phyloP scores from a whole-genome alignment of 805 yeast genomes.

The Lachancea thermotolerans region DNA sequence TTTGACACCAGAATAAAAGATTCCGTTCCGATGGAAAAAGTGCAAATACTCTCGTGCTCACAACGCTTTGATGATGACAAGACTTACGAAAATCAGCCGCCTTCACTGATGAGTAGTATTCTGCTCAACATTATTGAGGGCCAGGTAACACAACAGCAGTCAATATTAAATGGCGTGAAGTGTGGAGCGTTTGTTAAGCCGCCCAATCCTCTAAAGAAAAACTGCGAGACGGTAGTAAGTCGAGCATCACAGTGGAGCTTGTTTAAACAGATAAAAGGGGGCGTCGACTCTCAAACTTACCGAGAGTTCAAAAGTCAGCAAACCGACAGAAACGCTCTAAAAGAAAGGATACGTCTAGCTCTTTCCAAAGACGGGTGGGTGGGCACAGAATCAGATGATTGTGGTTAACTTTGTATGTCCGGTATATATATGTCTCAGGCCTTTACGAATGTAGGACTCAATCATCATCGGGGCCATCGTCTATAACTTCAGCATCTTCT shows the following conservation, averaged over 20 bases:
- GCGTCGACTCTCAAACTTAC: constrained; percentile 20
- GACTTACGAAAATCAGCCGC: constrained; percentile 9
- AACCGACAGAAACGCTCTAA: constrained; percentile 26
- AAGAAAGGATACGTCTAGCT: constrained; percentile 23
- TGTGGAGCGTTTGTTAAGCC: constrained; percentile 47
- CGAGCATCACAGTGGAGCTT: constrained; percentile 24
- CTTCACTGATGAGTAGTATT: constrained; percentile 19
- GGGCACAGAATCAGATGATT: constrained; percentile 39
- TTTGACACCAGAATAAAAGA: constrained; percentile 10
- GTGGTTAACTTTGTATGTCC: constrained; percentile 10
- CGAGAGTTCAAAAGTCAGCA: constrained; percentile 27
- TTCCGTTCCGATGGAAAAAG: background rate
- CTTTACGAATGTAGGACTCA: constrained; percentile 1
- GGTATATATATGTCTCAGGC: background rate
- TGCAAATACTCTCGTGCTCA: constrained; percentile 12
- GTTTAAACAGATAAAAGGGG: constrained; percentile 8
- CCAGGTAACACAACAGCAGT: constrained; percentile 20
- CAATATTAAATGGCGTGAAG: constrained; percentile 50
- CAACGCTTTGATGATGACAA: constrained; percentile 17
- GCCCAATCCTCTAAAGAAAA: constrained; percentile 36
- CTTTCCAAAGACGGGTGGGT: constrained; percentile 42
- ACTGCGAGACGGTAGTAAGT: constrained; percentile 32
- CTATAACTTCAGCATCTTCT: constrained; percentile 34
- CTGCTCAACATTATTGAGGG: constrained; percentile 5
- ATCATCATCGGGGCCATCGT: constrained; percentile 28